Conservation (phyloP, 2,329 filamentous ascomycete genomes). For the Lasiodiplodia citricola region DNA sequence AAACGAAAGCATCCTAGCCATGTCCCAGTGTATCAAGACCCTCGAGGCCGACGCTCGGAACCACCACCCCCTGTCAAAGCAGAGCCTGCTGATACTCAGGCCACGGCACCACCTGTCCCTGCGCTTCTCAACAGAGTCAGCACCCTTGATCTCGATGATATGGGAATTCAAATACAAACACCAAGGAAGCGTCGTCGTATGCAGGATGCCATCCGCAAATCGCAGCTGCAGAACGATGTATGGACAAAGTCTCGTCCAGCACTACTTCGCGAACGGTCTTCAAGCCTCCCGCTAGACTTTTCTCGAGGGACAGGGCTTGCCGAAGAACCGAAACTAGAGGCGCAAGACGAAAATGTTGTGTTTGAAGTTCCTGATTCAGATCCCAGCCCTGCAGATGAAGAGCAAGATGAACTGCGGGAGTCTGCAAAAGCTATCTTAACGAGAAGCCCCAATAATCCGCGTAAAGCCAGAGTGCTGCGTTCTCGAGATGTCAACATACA, state of each 20-base stretch:
- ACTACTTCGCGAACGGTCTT: conserved; percentile 37
- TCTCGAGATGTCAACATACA: conserved; percentile 8
- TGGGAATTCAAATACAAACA: conserved; percentile 39
- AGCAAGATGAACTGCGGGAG: background rate
- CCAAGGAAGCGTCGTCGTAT: conserved; percentile 35
- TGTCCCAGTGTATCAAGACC: conserved; percentile 3
- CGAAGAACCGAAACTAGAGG: background rate
- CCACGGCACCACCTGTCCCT: conserved; percentile 22
- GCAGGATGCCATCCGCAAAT: conserved; percentile 19
- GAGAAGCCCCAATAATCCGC: conserved; percentile 7
- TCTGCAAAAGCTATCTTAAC: background rate
- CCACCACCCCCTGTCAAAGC: conserved; percentile 46
- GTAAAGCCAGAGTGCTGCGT: conserved; percentile 1
- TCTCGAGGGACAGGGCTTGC: conserved; percentile 28
- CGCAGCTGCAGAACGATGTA: conserved; percentile 3
- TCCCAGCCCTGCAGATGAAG: background rate
- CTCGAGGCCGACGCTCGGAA: background rate
- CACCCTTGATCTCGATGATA: conserved; percentile 53
- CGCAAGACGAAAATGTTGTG: background rate
- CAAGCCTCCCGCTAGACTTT: conserved; percentile 34
- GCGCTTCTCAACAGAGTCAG: conserved; percentile 25
- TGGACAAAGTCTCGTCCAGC: conserved; percentile 24
- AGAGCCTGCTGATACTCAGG: conserved; percentile 46
- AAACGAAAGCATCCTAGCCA: conserved; percentile 48
- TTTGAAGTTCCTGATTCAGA: conserved; percentile 11